Conservation (phyloP, 306 rosid species). For the Acacia melanoxylon region DNA sequence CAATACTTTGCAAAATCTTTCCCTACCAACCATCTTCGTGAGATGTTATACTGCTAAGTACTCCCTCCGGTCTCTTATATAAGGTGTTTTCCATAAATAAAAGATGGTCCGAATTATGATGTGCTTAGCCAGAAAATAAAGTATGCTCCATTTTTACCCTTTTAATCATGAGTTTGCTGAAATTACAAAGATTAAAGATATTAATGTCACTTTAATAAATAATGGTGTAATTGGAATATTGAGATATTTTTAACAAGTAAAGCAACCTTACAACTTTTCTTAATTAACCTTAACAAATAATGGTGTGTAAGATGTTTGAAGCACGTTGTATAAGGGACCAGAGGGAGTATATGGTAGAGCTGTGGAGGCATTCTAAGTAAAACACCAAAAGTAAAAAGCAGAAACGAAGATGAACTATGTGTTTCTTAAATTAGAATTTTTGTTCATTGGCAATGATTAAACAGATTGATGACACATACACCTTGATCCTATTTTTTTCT, state of each 20-base stretch:
- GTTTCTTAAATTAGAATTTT: neutral
- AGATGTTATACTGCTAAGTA: neutral
- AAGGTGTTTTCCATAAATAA: too few relatives aligned
- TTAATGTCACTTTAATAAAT: too few relatives aligned
- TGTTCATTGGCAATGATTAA: neutral
- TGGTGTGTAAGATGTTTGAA: too few relatives aligned
- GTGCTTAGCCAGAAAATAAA: too few relatives aligned
- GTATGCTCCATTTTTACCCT: too few relatives aligned
- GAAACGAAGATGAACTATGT: neutral
- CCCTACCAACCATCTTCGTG: neutral
- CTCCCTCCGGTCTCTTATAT: neutral
- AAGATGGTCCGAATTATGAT: too few relatives aligned
- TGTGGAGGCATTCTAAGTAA: neutral
- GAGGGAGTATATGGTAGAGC: neutral
- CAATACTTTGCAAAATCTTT: slow-evolving; percentile 1
- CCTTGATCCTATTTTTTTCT: neutral
- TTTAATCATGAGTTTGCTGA: neutral
- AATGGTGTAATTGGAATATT: too few relatives aligned
- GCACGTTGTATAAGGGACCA: too few relatives aligned
- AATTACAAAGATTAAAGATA: too few relatives aligned
- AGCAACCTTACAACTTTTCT: too few relatives aligned
- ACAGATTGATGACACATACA: neutral
- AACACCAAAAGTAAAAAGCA: neutral
- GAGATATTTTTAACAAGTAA: too few relatives aligned
- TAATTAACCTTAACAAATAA: too few relatives aligned